These are phyloP conservation scores for Penicillium verhagenii DNA, from an alignment of 495 filamentous ascomycete genomes.

Conservation along the genomic window DNA sequence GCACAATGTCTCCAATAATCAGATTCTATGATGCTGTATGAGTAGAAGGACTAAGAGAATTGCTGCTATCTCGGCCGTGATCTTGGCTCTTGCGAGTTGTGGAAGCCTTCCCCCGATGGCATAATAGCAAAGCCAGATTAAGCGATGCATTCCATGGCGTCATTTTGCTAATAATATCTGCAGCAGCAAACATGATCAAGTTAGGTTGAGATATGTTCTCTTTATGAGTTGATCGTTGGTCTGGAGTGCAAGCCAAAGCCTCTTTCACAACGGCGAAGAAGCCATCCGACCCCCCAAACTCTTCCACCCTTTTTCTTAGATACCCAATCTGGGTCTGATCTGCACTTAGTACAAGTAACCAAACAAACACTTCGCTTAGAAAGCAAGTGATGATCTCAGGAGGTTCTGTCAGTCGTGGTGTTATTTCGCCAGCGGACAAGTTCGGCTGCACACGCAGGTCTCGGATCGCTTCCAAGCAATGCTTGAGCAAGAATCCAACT, in stretches of 20 bases:
- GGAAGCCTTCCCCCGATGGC: slow-evolving; percentile 5
- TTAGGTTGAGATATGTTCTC: not conserved
- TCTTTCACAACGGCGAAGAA: slow-evolving; percentile 7
- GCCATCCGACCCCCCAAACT: not conserved
- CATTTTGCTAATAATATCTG: slow-evolving; percentile 8
- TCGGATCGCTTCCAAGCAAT: not conserved
- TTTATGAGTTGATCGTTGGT: not conserved
- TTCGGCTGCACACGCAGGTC: not conserved
- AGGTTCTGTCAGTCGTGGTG: slow-evolving; percentile 2
- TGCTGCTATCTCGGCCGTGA: not conserved
- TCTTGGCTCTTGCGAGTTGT: not conserved
- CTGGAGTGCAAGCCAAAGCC: not conserved
- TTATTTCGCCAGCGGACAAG: not conserved
- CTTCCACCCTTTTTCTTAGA: not conserved
- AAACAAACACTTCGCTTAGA: slow-evolving; percentile 2
- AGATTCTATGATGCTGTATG: not conserved
- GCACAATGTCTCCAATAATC: too few relatives aligned
- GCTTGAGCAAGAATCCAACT: not conserved
- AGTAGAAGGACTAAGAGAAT: not conserved
- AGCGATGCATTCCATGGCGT: slow-evolving; percentile 11
- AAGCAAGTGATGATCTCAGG: slow-evolving; percentile 9
- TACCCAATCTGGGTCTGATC: not conserved
- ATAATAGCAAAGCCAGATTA: slow-evolving; percentile 9
- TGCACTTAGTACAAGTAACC: not conserved
- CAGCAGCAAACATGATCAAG: slow-evolving; percentile 5